Conservation (phyloP, 2,329 filamentous ascomycete genomes). For the Aureobasidium sp. region DNA sequence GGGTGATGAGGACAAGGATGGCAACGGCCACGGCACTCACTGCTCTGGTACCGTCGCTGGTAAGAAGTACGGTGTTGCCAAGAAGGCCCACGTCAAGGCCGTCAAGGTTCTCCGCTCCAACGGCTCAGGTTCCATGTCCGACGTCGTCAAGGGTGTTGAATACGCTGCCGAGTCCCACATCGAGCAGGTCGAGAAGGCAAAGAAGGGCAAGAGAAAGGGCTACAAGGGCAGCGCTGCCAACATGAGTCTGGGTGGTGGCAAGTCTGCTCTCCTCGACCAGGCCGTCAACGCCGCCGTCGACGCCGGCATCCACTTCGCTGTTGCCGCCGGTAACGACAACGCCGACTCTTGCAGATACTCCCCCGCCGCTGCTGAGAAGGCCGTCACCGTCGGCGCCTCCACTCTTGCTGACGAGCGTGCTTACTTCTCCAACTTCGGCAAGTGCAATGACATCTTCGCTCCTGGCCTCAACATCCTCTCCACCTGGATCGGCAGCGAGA, state of each 20-base stretch:
- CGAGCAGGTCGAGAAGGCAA: conserved; percentile 66
- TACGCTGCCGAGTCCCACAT: conserved; percentile 77
- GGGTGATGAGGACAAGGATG: conserved; percentile 79
- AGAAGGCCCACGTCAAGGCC: conserved; percentile 94
- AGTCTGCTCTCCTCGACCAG: conserved; percentile 82
- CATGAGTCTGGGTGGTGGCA: conserved; percentile 98
- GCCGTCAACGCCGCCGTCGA: conserved; percentile 91
- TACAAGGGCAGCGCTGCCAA: conserved; percentile 99
- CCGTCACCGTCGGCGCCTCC: conserved; percentile 92
- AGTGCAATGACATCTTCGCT: conserved; percentile 98
- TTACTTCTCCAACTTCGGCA: conserved; percentile 99
- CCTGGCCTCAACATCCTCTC: conserved; percentile 95
- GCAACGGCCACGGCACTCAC: conserved; percentile 97
- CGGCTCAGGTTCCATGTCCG: conserved; percentile 95
- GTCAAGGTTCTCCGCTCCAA: conserved; percentile 98
- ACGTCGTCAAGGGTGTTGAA: conserved; percentile 97
- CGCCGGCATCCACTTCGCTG: conserved; percentile 91
- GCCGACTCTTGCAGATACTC: conserved; percentile 99
- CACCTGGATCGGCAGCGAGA: conserved; percentile 95
- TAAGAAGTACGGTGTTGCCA: conserved; percentile 98
- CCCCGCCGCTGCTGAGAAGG: conserved; percentile 81
- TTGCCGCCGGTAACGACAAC: conserved; percentile 97
- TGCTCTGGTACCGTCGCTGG: conserved; percentile 97
- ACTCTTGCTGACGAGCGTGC: conserved; percentile 90
- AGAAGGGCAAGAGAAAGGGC: conserved; percentile 82